A percentile compares a stretch with the other conserved stretches of the same genome.
Evolutionary conservation across 108 stramenopile species (phyloP).

Genomic region (Cyclostephanos invisitatus): DNA sequence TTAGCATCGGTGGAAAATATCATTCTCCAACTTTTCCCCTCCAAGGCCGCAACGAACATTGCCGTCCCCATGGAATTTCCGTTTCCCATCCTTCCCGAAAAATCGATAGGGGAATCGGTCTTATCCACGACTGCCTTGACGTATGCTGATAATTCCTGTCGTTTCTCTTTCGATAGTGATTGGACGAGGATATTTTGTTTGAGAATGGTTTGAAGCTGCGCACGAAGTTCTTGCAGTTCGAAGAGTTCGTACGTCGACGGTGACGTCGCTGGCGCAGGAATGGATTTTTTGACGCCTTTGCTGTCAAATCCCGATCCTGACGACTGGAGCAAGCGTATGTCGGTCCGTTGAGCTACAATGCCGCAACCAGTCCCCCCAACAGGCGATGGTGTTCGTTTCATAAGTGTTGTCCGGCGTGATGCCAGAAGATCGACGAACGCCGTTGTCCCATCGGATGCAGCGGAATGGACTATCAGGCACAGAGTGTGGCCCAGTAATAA

Average conservation of each 20-base stretch:
- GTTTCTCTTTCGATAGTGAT: slow-evolving; percentile 42
- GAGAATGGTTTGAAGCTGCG: slow-evolving; percentile 62
- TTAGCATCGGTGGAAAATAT: slow-evolving; percentile 56
- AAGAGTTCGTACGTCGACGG: slow-evolving; percentile 44
- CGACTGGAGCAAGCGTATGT: slow-evolving; percentile 5
- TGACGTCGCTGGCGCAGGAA: background rate
- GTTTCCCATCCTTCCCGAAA: slow-evolving; percentile 17
- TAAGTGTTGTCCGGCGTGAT: background rate
- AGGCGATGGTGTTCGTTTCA: background rate
- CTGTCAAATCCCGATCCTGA: slow-evolving; percentile 39
- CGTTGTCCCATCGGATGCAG: slow-evolving; percentile 1
- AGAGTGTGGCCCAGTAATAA: background rate
- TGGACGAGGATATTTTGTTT: slow-evolving; percentile 46
- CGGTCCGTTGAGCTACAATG: background rate
- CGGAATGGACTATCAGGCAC: background rate
- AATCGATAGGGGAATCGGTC: slow-evolving; percentile 47
- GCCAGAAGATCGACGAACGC: background rate
- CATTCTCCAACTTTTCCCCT: slow-evolving; percentile 63
- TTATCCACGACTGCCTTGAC: slow-evolving; percentile 47
- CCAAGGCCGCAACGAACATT: slow-evolving; percentile 42
- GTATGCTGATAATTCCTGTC: slow-evolving; percentile 59
- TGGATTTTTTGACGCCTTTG: slow-evolving; percentile 13
- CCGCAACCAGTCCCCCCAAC: background rate
- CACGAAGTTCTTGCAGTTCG: slow-evolving; percentile 77
- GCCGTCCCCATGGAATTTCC: slow-evolving; percentile 32